Conservation (phyloP, 2,329 filamentous ascomycete species). For the Cercospora citrullina region DNA sequence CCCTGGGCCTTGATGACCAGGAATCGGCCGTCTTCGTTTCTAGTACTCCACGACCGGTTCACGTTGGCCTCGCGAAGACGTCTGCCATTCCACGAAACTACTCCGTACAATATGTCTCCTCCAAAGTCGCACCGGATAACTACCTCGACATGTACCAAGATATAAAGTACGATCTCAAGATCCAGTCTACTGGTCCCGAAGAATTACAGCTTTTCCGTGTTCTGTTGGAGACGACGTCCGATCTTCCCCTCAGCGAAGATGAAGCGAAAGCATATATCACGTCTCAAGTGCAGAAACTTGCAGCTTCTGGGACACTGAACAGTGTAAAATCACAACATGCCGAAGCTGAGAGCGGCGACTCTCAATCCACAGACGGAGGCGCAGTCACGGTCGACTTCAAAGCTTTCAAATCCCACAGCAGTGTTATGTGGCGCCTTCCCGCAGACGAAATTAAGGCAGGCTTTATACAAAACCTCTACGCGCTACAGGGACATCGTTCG, state of each 20-base stretch:
- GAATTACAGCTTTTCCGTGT: neutral
- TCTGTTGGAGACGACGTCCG: slow-evolving; percentile 4
- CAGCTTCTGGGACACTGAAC: neutral
- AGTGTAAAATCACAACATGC: neutral
- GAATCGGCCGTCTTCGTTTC: slow-evolving; percentile 9
- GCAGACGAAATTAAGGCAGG: slow-evolving; percentile 11
- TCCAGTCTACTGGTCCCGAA: neutral
- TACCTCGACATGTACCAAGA: slow-evolving; percentile 12
- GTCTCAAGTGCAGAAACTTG: neutral
- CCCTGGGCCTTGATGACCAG: slow-evolving; percentile 4
- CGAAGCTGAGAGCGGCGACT: neutral
- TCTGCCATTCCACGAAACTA: slow-evolving; percentile 10
- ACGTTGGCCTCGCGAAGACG: slow-evolving; percentile 2
- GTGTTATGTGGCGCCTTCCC: neutral
- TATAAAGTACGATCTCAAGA: neutral
- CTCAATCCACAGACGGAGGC: neutral
- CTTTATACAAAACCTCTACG: slow-evolving; percentile 15
- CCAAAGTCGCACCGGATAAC: slow-evolving; percentile 6
- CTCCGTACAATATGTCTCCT: slow-evolving; percentile 2
- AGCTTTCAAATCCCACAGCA: slow-evolving; percentile 3
- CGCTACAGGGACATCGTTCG: slow-evolving; percentile 16
- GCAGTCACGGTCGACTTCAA: neutral
- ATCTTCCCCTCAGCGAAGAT: neutral
- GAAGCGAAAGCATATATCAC: slow-evolving; percentile 13
- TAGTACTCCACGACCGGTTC: neutral